These are phyloP conservation scores for Penicillium sp. DNA, from an alignment of 2,329 filamentous ascomycete species.

Conservation along the genomic window DNA sequence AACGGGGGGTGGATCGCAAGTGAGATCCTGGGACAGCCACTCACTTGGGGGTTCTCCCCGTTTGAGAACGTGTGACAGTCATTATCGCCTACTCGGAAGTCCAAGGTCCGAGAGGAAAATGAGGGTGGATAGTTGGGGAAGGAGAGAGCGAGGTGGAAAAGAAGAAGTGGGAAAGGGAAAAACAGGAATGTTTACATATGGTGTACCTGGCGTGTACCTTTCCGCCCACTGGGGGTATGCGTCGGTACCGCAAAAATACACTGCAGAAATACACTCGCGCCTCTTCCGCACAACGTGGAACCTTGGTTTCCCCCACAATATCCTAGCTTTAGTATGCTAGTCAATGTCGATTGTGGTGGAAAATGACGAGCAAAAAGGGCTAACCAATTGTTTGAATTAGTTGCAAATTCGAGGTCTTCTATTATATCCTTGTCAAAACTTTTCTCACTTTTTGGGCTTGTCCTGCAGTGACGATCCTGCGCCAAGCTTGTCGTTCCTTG, in stretches of 20 bases:
- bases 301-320: slow-evolving; percentile 10
- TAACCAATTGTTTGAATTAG: neutral
- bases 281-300: slow-evolving; percentile 10
- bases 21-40: slow-evolving; percentile 24
- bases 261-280: slow-evolving; percentile 15
- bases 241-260: slow-evolving; percentile 11
- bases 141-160: neutral
- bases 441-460: neutral
- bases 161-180: slow-evolving; percentile 8
- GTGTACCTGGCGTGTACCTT: slow-evolving; percentile 9
- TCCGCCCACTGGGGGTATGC: slow-evolving; percentile 6
- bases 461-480: slow-evolving; percentile 16
- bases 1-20: slow-evolving; percentile 16
- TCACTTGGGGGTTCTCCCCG: slow-evolving; percentile 54
- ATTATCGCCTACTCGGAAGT: slow-evolving; percentile 31
- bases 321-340: neutral
- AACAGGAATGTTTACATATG: slow-evolving; percentile 20
- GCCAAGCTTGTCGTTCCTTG: slow-evolving; percentile 16
- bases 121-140: neutral
- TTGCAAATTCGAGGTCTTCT: too few relatives aligned
- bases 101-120: slow-evolving; percentile 15
- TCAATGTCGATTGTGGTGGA: neutral
- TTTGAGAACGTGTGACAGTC: slow-evolving; percentile 53
- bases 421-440: too few relatives aligned
- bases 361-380: neutral